Evolutionary conservation across 352 stramenopile species (phyloP), one percentile per base, ranked within the genome.

Genomic region (Lagenidium giganteum): DNA sequence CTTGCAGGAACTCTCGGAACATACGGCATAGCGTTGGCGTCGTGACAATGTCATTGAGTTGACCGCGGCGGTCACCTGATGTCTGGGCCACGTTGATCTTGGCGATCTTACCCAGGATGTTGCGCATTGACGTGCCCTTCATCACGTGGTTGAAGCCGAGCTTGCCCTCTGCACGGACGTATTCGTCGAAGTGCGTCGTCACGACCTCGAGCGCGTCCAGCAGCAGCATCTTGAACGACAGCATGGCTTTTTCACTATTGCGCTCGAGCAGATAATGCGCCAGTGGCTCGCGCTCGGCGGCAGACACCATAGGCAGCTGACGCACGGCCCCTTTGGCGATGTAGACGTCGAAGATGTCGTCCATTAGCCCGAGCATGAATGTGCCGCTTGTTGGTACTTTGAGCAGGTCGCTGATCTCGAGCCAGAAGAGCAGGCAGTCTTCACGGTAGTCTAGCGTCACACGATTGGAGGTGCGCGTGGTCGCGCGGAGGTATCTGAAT

Each of bases 141-240:
- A 54, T 74, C 1, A 41, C 50, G 22, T 72, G 43, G 0, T 38
- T 42, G 21, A 70, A 74, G 8, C 63, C 63, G 1, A 74, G 32
- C 0, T 51, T 52, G 0, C 60, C 53, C 5, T 64, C 49, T 12
- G 54, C 47, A 24, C 63, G 52, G 23, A 72, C 57, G 13, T 61
- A 78, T 25, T 74, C 63, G 31, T 78, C 67, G 34, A 78, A 78
- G 29, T 66, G 55, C 4, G 60, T 44, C 4, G 63, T 72, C 17
- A 74, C 53, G 8, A 78, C 63, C 18, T 74, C 59, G 3, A 74
- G 42, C 0, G 63, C 67, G 23, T 78, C 67, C 6, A 78, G 51
- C n/a, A 78, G 38, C 17, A 78, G 33, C 67, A 78, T 74, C 23
- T 78, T 78, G 41, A 61, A 72, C 16, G 63, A 46, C 12, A 78